These are phyloP conservation scores for Alternaria gansuensis DNA, from an alignment of 2,329 filamentous ascomycete genomes.

Conservation along the genomic window DNA sequence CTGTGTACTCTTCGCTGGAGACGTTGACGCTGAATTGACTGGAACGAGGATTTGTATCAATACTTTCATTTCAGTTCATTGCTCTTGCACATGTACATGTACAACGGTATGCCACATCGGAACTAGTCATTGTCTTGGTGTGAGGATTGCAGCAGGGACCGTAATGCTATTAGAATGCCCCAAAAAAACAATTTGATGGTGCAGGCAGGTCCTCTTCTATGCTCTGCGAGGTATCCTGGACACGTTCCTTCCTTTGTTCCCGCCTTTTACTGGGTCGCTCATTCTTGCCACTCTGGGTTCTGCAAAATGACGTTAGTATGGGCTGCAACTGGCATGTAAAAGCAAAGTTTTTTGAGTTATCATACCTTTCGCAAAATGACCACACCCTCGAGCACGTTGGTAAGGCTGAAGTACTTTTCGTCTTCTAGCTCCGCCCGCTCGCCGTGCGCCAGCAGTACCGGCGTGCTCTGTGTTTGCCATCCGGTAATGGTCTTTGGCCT, in stretches of 20 bases:
- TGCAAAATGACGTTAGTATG: conserved; percentile 33
- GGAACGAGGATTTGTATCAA: not conserved
- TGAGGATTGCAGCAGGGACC: conserved; percentile 17
- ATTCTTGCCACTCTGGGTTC: conserved; percentile 60
- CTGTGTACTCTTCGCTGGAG: too few relatives aligned
- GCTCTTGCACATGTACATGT: conserved; percentile 41
- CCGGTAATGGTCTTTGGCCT: conserved; percentile 98
- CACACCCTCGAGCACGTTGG: conserved; percentile 89
- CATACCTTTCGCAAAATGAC: conserved; percentile 96
- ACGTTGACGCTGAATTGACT: not conserved
- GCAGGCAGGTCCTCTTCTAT: conserved; percentile 18
- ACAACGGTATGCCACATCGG: conserved; percentile 20
- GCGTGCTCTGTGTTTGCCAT: conserved; percentile 99
- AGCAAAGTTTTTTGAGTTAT: conserved; percentile 5
- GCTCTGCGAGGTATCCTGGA: not conserved
- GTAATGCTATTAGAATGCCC: conserved; percentile 43
- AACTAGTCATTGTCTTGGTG: not conserved
- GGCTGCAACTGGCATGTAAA: too few relatives aligned
- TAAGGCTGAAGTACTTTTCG: conserved; percentile 94
- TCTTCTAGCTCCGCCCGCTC: conserved; percentile 97
- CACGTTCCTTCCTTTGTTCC: conserved; percentile 8
- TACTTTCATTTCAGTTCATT: conserved; percentile 13
- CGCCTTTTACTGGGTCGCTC: conserved; percentile 21
- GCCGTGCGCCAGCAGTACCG: conserved; percentile 90
- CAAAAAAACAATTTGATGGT: conserved; percentile 22